These are phyloP conservation scores for Physcomitrium patens DNA, from an alignment of 225 moss, liverwort and hornwort genomes.

Conservation along the genomic window DNA sequence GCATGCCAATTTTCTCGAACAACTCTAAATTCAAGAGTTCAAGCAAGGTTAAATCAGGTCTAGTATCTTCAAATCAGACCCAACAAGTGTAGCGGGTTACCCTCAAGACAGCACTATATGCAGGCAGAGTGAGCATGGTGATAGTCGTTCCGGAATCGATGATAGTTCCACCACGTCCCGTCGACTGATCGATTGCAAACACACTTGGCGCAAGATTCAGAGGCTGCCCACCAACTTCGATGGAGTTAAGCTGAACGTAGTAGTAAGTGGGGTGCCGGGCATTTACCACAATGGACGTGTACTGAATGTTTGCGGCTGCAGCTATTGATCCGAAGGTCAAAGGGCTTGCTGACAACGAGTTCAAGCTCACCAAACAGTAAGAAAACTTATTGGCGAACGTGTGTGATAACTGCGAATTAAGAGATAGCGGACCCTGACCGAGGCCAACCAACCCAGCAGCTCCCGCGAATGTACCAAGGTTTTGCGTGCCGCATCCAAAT, in stretches of 20 bases:
- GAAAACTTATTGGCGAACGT: conserved; percentile 65
- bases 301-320: conserved; percentile 39
- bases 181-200: conserved; percentile 49
- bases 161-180: conserved; percentile 72
- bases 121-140: conserved; percentile 68
- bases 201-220: conserved; percentile 38
- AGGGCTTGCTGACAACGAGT: conserved; percentile 44
- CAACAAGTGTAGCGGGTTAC: background rate
- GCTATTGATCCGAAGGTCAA: conserved; percentile 50
- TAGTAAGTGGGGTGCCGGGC: conserved; percentile 58
- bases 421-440: conserved; percentile 65
- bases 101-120: conserved; percentile 59
- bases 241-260: conserved; percentile 49
- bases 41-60: too few relatives aligned
- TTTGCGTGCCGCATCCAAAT: conserved; percentile 64
- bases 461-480: conserved; percentile 58
- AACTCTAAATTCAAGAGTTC: too few relatives aligned
- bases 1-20: too few relatives aligned
- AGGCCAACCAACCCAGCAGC: conserved; percentile 71
- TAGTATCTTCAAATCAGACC: too few relatives aligned
- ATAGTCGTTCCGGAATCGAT: conserved; percentile 88
- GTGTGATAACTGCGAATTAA: conserved; percentile 57
- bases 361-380: conserved; percentile 64
- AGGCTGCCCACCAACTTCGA: conserved; percentile 46
- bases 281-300: conserved; percentile 58